These are phyloP conservation scores for Oryza punctata DNA, from an alignment of 176 grass and related monocot species.

Conservation along the genomic window DNA sequence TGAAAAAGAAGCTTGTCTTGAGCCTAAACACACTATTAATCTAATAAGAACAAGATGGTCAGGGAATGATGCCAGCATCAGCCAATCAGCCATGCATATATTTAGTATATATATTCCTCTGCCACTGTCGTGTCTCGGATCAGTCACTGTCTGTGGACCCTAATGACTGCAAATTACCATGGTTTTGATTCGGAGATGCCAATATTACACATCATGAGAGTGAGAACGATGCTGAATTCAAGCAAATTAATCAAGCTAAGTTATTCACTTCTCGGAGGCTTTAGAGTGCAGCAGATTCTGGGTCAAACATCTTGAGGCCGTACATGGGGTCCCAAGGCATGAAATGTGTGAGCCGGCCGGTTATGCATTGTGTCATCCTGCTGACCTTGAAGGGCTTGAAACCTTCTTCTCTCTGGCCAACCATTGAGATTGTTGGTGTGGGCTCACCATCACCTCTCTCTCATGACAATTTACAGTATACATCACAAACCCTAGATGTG, in stretches of 20 bases:
- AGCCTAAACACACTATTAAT: background rate
- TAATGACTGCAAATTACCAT: background rate
- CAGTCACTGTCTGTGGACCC: background rate
- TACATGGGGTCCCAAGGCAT: background rate
- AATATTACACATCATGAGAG: background rate
- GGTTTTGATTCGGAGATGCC: background rate
- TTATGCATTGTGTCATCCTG: conserved; percentile 8
- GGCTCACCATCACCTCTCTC: background rate
- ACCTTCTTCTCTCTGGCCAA: background rate
- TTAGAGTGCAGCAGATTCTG: background rate
- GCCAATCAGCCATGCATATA: too few species aligned
- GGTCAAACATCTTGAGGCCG: background rate
- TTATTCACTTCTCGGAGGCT: background rate
- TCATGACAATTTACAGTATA: background rate
- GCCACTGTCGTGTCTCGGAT: background rate
- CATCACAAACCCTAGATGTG: background rate
- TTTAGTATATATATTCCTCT: background rate
- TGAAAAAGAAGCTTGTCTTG: background rate
- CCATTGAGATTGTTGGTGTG: background rate
- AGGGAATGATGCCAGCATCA: too few species aligned
- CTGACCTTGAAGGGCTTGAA: conserved; percentile 23
- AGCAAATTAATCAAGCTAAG: background rate
- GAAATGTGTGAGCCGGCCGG: conserved; percentile 12
- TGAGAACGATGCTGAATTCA: background rate
- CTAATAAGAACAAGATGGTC: background rate